Evolutionary conservation across 768 basidiomycete species (phyloP).

Genomic region (Hygrocybe coccinea): DNA sequence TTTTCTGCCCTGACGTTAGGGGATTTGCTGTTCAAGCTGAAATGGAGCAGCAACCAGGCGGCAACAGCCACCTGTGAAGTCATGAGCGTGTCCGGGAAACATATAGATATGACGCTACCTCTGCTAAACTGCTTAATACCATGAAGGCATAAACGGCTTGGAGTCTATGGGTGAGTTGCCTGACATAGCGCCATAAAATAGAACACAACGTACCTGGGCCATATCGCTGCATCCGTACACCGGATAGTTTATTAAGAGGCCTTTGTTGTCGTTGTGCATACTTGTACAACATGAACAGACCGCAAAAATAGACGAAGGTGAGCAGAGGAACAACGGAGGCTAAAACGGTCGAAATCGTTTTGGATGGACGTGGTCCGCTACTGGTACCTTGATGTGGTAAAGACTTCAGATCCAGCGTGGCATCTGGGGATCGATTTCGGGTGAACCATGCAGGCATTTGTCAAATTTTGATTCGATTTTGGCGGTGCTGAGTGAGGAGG

Average conservation of each 20-base stretch:
- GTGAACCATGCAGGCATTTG: too few relatives aligned
- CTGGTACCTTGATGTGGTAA: too few relatives aligned
- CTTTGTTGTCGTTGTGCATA: slow-evolving; percentile 43
- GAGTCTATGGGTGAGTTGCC: slow-evolving; percentile 17
- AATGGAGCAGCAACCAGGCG: slow-evolving; percentile 58
- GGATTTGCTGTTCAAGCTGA: slow-evolving; percentile 47
- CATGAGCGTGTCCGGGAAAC: neutral
- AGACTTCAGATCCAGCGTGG: too few relatives aligned
- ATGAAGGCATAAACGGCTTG: slow-evolving; percentile 50
- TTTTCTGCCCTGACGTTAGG: slow-evolving; percentile 43
- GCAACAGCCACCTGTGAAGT: slow-evolving; percentile 45
- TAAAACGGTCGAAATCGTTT: slow-evolving; percentile 20
- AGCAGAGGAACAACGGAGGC: slow-evolving; percentile 21
- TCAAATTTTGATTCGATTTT: too few relatives aligned
- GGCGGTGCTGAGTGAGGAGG: too few relatives aligned
- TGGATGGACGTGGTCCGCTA: slow-evolving; percentile 8
- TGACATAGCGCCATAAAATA: neutral
- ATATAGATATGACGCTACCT: slow-evolving; percentile 30
- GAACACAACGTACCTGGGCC: slow-evolving; percentile 43
- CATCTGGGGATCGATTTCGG: too few relatives aligned
- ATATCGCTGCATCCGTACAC: slow-evolving; percentile 44
- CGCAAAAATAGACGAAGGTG: slow-evolving; percentile 44
- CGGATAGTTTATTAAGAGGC: slow-evolving; percentile 47
- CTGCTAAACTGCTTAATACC: slow-evolving; percentile 44
- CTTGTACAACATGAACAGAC: slow-evolving; percentile 46